Evolutionary conservation across 371 early-diverging fungal genomes (phyloP).

Genomic region (Haplosporangium sp.): DNA sequence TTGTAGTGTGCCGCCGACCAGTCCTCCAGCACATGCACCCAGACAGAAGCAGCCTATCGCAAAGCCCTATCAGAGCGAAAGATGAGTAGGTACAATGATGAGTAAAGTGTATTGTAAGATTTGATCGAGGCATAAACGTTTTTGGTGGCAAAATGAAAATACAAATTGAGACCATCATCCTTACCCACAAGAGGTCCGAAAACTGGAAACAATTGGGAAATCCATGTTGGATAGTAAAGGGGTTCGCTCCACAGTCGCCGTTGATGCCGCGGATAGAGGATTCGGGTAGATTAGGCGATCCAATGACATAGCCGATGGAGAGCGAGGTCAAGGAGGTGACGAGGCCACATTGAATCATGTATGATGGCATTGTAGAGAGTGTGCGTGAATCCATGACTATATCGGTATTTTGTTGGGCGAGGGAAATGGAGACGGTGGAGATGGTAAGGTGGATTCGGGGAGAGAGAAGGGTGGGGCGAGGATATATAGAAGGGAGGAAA

Average conservation of each 20-base stretch:
- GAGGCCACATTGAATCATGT: slow-evolving; percentile 60
- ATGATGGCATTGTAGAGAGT: slow-evolving; percentile 40
- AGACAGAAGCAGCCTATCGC: slow-evolving; percentile 76
- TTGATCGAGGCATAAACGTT: background rate
- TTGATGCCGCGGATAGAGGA: slow-evolving; percentile 32
- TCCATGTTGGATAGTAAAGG: slow-evolving; percentile 22
- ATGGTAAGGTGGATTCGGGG: background rate
- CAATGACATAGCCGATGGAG: slow-evolving; percentile 62
- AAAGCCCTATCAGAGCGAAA: slow-evolving; percentile 56
- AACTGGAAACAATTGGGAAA: slow-evolving; percentile 48
- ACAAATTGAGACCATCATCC: background rate
- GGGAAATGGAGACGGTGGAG: background rate
- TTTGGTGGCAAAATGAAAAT: background rate
- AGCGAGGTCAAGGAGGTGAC: slow-evolving; percentile 57
- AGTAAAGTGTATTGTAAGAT: background rate
- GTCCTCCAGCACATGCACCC: slow-evolving; percentile 64
- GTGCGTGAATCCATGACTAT: slow-evolving; percentile 56
- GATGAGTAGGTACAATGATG: background rate
- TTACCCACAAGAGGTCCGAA: slow-evolving; percentile 45
- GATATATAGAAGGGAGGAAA: background rate
- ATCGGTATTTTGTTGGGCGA: too few relatives aligned
- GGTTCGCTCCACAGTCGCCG: slow-evolving; percentile 24
- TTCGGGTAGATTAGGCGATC: slow-evolving; percentile 62
- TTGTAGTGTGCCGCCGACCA: slow-evolving; percentile 71
- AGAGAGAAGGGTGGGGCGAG: background rate